Percentiles rank a stretch among this genome's conserved stretches.
Conservation (phyloP, 176 grass and related monocot species). For the Rhynchospora pubera region DNA sequence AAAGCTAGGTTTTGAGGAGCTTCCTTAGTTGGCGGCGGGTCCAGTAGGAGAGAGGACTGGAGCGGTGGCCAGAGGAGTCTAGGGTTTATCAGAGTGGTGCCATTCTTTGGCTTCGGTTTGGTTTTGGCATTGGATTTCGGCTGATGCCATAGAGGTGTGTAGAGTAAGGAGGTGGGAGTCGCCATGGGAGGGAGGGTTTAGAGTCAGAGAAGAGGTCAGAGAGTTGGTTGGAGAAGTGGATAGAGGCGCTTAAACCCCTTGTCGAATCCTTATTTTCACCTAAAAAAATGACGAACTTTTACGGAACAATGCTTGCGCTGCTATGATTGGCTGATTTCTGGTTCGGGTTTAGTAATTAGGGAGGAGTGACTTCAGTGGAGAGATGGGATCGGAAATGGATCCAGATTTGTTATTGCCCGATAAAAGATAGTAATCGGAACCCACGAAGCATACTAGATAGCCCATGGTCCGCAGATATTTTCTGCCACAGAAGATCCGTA, state of each 20-base stretch:
- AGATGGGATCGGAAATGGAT: no score
- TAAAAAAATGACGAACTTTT: not conserved
- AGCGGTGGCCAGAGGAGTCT: not conserved
- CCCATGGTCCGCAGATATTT: no score
- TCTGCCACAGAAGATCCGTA: no score
- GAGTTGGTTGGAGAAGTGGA: not conserved
- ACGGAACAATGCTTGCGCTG: not conserved
- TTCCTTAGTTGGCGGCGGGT: not conserved
- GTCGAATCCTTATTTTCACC: not conserved
- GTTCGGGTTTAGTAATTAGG: no score
- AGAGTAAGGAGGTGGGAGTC: constrained; percentile 7
- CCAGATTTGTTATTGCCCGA: no score
- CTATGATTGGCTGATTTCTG: not conserved
- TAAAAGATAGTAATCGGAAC: no score
- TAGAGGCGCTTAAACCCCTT: constrained; percentile 8
- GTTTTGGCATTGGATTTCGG: not conserved
- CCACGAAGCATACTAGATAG: no score
- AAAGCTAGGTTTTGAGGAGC: not conserved
- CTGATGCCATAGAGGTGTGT: not conserved
- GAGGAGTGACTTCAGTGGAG: no score
- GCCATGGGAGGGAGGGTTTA: constrained; percentile 27
- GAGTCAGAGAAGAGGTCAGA: no score
- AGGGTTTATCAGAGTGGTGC: not conserved
- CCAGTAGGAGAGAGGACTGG: constrained; percentile 6
- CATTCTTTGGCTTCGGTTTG: not conserved